These are phyloP conservation scores for Clitopilus passeckerianus DNA, from an alignment of 768 basidiomycete genomes.

Conservation along the genomic window DNA sequence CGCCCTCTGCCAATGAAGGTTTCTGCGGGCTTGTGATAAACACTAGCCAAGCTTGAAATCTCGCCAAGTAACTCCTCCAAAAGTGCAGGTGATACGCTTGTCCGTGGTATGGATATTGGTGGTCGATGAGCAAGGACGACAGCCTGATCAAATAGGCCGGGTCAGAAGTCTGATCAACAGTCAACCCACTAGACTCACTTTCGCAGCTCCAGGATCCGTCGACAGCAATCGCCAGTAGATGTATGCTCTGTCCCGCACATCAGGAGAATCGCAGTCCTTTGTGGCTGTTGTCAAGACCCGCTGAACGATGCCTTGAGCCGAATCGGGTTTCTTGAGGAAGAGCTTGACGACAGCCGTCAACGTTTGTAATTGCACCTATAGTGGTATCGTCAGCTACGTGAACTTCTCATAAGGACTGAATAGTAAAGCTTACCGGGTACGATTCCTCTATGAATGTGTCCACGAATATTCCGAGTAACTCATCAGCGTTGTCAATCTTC, in stretches of 20 bases:
- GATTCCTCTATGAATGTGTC: constrained; percentile 93
- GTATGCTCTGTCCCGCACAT: constrained; percentile 95
- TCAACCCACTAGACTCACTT: constrained; percentile 43
- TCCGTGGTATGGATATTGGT: constrained; percentile 89
- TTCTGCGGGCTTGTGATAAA: constrained; percentile 95
- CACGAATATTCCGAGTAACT: constrained; percentile 85
- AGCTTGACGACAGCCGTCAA: constrained; percentile 96
- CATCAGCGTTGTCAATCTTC: constrained; percentile 96
- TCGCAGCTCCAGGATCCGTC: constrained; percentile 93
- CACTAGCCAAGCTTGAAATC: constrained; percentile 84
- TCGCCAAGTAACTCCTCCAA: constrained; percentile 91
- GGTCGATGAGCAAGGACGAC: constrained; percentile 92
- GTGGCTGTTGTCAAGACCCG: constrained; percentile 91
- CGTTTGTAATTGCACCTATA: constrained; percentile 74
- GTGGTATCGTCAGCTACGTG: background rate
- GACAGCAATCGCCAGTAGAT: constrained; percentile 97
- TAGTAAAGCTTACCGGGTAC: constrained; percentile 58
- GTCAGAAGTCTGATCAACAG: background rate
- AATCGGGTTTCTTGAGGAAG: constrained; percentile 92
- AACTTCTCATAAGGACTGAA: constrained; percentile 1
- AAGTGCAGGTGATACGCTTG: constrained; percentile 81
- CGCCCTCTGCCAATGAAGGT: constrained; percentile 94
- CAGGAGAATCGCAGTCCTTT: constrained; percentile 94
- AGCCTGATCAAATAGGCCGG: constrained; percentile 26
- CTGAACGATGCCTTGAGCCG: constrained; percentile 89